Base-by-base conservation (phyloP, 345 rosid genomes). In the Balakata baccata region DNA sequence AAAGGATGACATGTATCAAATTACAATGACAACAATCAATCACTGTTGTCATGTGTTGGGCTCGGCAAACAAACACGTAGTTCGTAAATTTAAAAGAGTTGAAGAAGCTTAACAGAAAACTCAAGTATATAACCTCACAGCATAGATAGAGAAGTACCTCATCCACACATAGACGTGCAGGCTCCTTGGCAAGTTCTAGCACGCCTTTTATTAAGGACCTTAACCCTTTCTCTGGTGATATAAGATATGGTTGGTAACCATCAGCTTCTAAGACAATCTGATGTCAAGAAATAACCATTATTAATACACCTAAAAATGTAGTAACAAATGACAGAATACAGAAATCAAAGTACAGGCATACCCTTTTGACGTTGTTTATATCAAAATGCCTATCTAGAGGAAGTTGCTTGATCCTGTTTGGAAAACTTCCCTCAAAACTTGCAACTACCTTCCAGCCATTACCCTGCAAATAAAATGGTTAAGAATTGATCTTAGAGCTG, bases 181-280 rank as follows among this genome's bases (percentile, higher is more conserved):
- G 99, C 59, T 93, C 99, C 85, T 96, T 96, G 74, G 99, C 99
- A 82, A 93, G 77, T 84, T 96, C 99, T 20, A 96, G 87, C 58
- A 96, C 99, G 79, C 88, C 85, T 87, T 96, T 96, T 82, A 96
- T 96, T 72, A 96, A 84, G 66, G 99, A 96, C 75, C 99, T 84
- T 79, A 96, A 83, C 74, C 99, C 99, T 86, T 93, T 96, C 86
- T 96, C 99, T 5, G 99, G 99, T 60, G 98, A 93, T 85, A 96
- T 93, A 74, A 96, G 95, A 85, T 96, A 96, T 25, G 99, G 99
- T 75, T 96, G 99, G 85, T 96, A 96, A 75, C 99, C 99, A 88
- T 96, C 98, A 64, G 98, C 97, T 80, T 96, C 98, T 71, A 96
- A 81, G 61, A 96, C 99, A 82, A 92, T 86, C 99, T 92, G 85